Conservation (phyloP, 2,329 filamentous ascomycete species). For the Thyridium curvatum region DNA sequence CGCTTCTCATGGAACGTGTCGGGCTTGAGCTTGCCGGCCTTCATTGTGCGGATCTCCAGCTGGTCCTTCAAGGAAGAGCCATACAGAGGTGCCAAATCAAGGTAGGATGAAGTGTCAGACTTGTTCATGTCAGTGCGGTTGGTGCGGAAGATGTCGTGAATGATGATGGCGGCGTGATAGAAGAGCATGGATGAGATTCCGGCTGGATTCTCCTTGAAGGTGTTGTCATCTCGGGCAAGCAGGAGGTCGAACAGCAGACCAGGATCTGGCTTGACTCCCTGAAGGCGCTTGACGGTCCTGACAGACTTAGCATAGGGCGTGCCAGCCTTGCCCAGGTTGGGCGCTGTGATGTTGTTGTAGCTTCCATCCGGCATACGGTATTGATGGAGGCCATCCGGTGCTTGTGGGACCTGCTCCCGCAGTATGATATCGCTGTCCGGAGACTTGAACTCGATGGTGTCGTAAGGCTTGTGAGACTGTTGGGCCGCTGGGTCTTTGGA, state of each 20-base stretch:
- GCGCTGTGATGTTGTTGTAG: slow-evolving; percentile 53
- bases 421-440: slow-evolving; percentile 28
- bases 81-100: slow-evolving; percentile 68
- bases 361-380: slow-evolving; percentile 30
- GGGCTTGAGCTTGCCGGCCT: slow-evolving; percentile 63
- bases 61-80: slow-evolving; percentile 61
- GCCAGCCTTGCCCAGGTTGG: slow-evolving; percentile 57
- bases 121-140: slow-evolving; percentile 55
- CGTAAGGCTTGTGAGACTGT: slow-evolving; percentile 21
- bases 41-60: slow-evolving; percentile 53
- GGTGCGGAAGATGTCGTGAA: slow-evolving; percentile 57
- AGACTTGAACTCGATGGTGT: slow-evolving; percentile 31
- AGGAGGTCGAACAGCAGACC: slow-evolving; percentile 62
- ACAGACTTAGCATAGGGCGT: slow-evolving; percentile 65
- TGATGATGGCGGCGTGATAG: slow-evolving; percentile 66
- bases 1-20: slow-evolving; percentile 64
- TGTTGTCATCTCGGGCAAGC: slow-evolving; percentile 46
- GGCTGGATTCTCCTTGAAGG: slow-evolving; percentile 59
- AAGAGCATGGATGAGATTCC: slow-evolving; percentile 71
- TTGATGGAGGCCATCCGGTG: slow-evolving; percentile 26
- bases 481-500: slow-evolving; percentile 21
- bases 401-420: slow-evolving; percentile 26
- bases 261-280: slow-evolving; percentile 51
- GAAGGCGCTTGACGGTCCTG: slow-evolving; percentile 47
- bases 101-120: slow-evolving; percentile 65